A percentile compares a stretch with the other conserved stretches of the same genome.
These are phyloP conservation scores for Dioscorea alata DNA, from an alignment of 106 monocot genomes.

Conservation along the genomic window DNA sequence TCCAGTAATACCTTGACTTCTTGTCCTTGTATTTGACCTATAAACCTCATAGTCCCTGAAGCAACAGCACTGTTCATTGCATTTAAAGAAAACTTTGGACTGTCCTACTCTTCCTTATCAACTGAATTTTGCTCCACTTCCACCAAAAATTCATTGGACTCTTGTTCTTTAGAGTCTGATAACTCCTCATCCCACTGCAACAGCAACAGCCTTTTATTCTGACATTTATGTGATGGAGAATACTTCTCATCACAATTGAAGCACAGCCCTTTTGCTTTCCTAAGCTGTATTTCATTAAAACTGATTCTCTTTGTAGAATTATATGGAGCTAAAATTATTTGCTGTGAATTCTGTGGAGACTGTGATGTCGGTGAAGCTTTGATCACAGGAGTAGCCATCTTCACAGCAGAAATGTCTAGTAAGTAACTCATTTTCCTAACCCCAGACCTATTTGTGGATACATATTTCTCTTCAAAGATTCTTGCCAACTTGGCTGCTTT, in stretches of 20 bases:
- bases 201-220: not conserved
- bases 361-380: not conserved
- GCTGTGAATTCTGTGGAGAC: too few relatives aligned
- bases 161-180: not conserved
- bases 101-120: not conserved
- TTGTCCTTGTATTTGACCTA: too few relatives aligned
- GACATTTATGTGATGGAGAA: not conserved
- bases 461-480: not conserved
- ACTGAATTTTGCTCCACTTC: not conserved
- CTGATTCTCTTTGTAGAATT: not conserved
- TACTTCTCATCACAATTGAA: conserved; percentile 1
- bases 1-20: too few relatives aligned
- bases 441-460: too few relatives aligned
- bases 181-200: not conserved
- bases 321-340: too few relatives aligned
- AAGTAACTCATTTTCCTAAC: too few relatives aligned
- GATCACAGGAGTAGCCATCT: not conserved
- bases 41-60: not conserved
- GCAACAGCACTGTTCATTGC: not conserved
- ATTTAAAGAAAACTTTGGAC: not conserved
- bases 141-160: not conserved
- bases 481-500: not conserved
- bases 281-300: too few relatives aligned
- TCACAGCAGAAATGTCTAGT: not conserved
- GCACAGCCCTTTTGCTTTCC: not conserved